phyloP scores from a whole-genome alignment of 805 yeast genomes.

The Soucietia sequanensis region DNA sequence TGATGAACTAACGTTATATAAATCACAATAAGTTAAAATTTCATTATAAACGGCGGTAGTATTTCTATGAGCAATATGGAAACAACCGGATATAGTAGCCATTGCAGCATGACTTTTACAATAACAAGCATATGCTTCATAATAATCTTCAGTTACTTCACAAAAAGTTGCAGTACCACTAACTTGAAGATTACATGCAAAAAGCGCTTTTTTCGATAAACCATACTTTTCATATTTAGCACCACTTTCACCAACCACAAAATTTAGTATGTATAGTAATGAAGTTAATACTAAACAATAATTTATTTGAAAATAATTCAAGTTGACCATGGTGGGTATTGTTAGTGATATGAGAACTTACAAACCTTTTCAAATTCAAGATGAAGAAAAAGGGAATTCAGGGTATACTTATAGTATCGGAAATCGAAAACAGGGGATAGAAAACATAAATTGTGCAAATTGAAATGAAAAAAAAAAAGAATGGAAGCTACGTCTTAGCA shows the following conservation, averaged over 20 bases:
- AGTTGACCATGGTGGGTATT: too few relatives aligned
- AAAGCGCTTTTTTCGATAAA: not conserved
- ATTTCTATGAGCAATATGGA: constrained; percentile 11
- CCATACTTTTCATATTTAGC: constrained; percentile 2
- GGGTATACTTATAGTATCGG: too few relatives aligned
- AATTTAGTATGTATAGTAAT: not conserved
- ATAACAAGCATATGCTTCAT: constrained; percentile 17
- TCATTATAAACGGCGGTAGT: constrained; percentile 17
- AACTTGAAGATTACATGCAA: constrained; percentile 9
- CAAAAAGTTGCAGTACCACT: constrained; percentile 7
- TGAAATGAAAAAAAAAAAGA: too few relatives aligned
- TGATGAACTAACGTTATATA: constrained; percentile 19
- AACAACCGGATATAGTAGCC: constrained; percentile 33
- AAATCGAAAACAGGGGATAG: too few relatives aligned
- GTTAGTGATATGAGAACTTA: too few relatives aligned
- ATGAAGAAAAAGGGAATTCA: too few relatives aligned
- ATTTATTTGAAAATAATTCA: too few relatives aligned
- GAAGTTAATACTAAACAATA: too few relatives aligned
- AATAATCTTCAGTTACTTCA: constrained; percentile 7
- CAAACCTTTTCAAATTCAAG: too few relatives aligned
- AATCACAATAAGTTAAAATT: constrained; percentile 24
- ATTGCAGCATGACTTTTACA: constrained; percentile 29
- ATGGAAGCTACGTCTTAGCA: too few relatives aligned
- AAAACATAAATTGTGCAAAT: too few relatives aligned
- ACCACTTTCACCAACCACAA: constrained; percentile 1